phyloP scores from a whole-genome alignment of 805 yeast species.

The Barnettozyma salicaria region DNA sequence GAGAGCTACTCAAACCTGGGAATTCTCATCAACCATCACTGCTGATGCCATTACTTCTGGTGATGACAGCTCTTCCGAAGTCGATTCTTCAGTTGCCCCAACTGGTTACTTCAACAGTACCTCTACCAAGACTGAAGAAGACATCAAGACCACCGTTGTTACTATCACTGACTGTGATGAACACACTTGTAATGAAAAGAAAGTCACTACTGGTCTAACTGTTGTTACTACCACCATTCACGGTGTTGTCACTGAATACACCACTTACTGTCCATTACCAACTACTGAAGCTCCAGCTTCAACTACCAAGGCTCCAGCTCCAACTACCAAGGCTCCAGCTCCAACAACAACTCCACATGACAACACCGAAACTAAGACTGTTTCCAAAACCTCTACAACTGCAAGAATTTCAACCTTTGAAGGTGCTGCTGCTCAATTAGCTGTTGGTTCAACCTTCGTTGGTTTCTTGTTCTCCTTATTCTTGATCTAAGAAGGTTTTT shows the following conservation, averaged over 20 bases:
- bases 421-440: constrained; percentile 36
- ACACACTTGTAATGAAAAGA: background rate
- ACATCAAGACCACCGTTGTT: background rate
- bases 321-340: background rate
- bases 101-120: background rate
- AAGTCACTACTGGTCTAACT: constrained; percentile 2
- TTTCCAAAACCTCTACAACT: constrained; percentile 21
- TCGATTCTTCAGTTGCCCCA: background rate
- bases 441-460: background rate
- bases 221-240: constrained; percentile 2
- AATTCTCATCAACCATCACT: background rate
- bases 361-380: constrained; percentile 12
- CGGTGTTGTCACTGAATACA: constrained; percentile 1
- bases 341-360: background rate
- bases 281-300: constrained; percentile 9
- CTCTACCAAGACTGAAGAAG: background rate
- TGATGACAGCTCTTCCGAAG: background rate
- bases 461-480: too few relatives aligned
- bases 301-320: constrained; percentile 4
- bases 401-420: constrained; percentile 28
- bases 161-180: background rate
- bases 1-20: constrained; percentile 5
- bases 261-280: constrained; percentile 9
- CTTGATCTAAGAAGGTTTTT: too few relatives aligned
- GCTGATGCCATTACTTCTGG: background rate